Percentiles rank a stretch among this genome's conserved stretches.
These are phyloP conservation scores for Vitellaria paradoxa DNA, from an alignment of 179 eudicot genomes.

Conservation along the genomic window DNA sequence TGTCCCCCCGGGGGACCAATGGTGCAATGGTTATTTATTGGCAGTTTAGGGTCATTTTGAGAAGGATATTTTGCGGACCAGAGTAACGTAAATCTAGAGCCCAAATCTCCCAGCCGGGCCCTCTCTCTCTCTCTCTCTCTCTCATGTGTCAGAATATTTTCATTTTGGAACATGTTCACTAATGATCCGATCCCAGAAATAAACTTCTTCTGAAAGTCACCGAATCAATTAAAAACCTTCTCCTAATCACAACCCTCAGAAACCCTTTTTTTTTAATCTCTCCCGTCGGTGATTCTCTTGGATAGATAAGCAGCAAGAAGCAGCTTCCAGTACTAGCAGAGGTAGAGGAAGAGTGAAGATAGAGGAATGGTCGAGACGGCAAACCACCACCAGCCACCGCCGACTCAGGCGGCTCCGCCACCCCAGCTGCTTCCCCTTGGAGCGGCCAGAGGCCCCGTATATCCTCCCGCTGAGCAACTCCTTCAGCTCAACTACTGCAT, in stretches of 20 bases:
- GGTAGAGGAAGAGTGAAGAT: background rate
- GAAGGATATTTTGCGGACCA: conserved; percentile 21
- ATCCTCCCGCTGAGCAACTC: conserved; percentile 77
- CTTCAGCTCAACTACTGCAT: conserved; percentile 80
- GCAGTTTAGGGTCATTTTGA: background rate
- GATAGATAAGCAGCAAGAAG: too few species aligned
- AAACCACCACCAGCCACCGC: conserved; percentile 49
- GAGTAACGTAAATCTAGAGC: conserved; percentile 17
- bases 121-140: conserved; percentile 2
- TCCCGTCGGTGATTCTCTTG: too few species aligned
- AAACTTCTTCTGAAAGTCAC: too few species aligned
- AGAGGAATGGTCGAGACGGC: conserved; percentile 48
- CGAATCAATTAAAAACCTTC: too few species aligned
- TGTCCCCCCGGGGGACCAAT: too few species aligned
- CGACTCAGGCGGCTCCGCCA: conserved; percentile 33
- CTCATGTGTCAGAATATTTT: background rate
- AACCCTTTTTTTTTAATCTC: background rate
- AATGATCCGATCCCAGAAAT: conserved; percentile 1
- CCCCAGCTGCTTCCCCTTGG: conserved; percentile 54
- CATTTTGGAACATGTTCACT: background rate
- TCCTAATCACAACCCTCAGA: background rate
- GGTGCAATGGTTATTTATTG: background rate
- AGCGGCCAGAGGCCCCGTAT: conserved; percentile 65
- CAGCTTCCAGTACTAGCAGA: too few species aligned
- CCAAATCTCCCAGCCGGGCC: background rate